Evolutionary conservation across 331 rosid genomes (phyloP), one percentile per base, ranked within the genome.

Genomic region (Stylosanthes scabra): DNA sequence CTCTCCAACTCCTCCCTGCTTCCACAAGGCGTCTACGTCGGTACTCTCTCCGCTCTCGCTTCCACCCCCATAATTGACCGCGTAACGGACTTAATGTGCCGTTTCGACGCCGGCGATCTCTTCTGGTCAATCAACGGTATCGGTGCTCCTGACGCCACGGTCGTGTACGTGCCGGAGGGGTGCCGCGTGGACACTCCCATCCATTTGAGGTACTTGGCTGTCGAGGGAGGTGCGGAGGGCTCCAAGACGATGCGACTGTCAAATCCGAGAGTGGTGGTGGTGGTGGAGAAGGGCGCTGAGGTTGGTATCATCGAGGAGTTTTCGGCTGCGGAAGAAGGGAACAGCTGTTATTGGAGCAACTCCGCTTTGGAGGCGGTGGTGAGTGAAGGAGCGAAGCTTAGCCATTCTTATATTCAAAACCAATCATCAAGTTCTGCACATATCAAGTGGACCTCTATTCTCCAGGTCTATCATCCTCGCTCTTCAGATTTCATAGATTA

Each of bases 61-160:
- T 78, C 85, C 0, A 67, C 79, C 61, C 5, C 63, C 10, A 27
- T 84, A 11, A 13, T 42, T 72, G 75, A 83, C 7, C 77, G 83
- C 72, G 89, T 94, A 2, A 81, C 79, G 57, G 86, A 91, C 20
- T 68, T 70, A 29, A 14, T 86, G 16, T 37, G 57, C 49, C 40
- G 69, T 10, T 74, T 67, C 65, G 62, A 68, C 63, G 62, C 25
- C 3, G 88, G 90, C 11, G 99, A 94, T 84, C 78, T 94, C 83
- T 94, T 94, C 76, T 91, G 93, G 97, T 87, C 96, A n/a, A 86
- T 94, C 74, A 94, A 94, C 60, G 99, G 99, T 4, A 59, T 94
- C 8, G 99, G 88, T 25, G 93, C 97, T 7, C 96, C 99, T 16
- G 99, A 94, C 78, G 56, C 91, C 72, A 86, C 88, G 0, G 86